Conservation (phyloP, 2,329 filamentous ascomycete species). For the Penicillium decumbens region DNA sequence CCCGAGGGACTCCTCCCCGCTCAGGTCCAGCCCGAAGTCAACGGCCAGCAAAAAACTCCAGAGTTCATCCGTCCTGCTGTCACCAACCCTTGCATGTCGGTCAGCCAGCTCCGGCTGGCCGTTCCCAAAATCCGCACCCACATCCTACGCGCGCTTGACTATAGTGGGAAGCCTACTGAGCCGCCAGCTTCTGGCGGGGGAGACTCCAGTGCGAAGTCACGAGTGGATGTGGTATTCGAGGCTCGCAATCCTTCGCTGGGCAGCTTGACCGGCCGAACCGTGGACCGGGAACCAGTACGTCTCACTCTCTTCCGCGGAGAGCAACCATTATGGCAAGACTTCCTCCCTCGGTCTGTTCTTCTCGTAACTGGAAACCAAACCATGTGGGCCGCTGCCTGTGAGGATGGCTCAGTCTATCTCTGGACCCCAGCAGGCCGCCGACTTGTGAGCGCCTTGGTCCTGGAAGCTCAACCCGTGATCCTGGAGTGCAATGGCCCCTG, state of each 20-base stretch:
- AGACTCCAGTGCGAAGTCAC: conserved; percentile 43
- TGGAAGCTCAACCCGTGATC: conserved; percentile 92
- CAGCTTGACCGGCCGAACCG: conserved; percentile 54
- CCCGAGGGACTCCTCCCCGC: conserved; percentile 74
- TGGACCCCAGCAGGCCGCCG: conserved; percentile 91
- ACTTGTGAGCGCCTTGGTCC: conserved; percentile 73
- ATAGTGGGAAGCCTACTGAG: conserved; percentile 42
- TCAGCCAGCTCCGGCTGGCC: conserved; percentile 79
- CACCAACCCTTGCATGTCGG: conserved; percentile 71
- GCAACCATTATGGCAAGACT: conserved; percentile 86
- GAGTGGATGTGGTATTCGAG: conserved; percentile 75
- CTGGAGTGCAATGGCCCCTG: conserved; percentile 85
- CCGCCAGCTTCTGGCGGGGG: conserved; percentile 32
- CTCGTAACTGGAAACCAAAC: conserved; percentile 83
- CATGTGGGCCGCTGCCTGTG: conserved; percentile 89
- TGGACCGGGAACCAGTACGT: conserved; percentile 75
- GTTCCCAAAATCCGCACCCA: conserved; percentile 81
- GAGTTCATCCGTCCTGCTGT: conserved; percentile 86
- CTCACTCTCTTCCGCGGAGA: conserved; percentile 78
- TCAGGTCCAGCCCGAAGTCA: conserved; percentile 54
- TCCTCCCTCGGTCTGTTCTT: conserved; percentile 78
- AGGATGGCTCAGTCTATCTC: conserved; percentile 82
- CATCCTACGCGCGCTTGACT: conserved; percentile 74
- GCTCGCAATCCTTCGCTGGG: conserved; percentile 71
- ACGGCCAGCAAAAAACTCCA: conserved; percentile 64